Evolutionary conservation across 2,329 filamentous ascomycete genomes (phyloP).

Genomic region (Clarireedia hainanense): DNA sequence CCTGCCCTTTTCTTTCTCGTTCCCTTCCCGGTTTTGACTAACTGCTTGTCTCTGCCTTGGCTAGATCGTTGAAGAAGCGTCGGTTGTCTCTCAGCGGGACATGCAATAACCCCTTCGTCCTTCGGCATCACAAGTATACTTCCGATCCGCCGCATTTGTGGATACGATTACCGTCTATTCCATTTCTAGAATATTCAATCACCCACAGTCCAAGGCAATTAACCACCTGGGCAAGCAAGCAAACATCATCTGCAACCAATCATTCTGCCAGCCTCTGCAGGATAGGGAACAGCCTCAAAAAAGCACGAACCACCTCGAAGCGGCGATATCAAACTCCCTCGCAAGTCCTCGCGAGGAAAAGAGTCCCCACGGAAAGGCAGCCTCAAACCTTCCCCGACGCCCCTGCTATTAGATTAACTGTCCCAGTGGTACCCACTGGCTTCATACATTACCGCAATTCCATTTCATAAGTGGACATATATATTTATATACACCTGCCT

Average conservation of each 20-base stretch:
- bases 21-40: not conserved
- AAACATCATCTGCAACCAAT: not conserved
- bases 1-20: not conserved
- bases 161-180: not conserved
- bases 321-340: not conserved
- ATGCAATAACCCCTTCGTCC: constrained; percentile 6
- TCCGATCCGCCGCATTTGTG: constrained; percentile 1
- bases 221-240: not conserved
- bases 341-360: too few relatives aligned
- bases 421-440: too few relatives aligned
- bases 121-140: constrained; percentile 8
- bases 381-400: not conserved
- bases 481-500: too few relatives aligned
- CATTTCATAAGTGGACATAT: too few relatives aligned
- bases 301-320: not conserved
- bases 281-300: not conserved
- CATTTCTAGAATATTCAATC: not conserved
- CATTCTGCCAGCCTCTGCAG: not conserved
- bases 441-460: too few relatives aligned
- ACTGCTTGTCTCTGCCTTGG: not conserved
- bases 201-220: not conserved
- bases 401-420: too few relatives aligned
- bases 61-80: not conserved
- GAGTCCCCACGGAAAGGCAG: not conserved
- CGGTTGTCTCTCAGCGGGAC: not conserved